Base-by-base conservation (phyloP, 176 grass and related monocot genomes). In the Thalia dealbata region DNA sequence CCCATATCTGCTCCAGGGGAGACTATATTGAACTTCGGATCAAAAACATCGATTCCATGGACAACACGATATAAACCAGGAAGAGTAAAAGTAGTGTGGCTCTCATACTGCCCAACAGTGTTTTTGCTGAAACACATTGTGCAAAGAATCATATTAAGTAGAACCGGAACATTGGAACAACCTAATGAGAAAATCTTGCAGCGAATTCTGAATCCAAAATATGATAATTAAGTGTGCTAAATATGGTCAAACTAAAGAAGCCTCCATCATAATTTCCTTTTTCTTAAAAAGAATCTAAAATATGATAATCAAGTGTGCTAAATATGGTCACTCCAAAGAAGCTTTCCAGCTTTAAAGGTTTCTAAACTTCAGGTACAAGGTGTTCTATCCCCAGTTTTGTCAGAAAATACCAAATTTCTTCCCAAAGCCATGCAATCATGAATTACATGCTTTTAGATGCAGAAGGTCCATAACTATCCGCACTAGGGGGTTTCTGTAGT, bases 1-100 rank as follows among this genome's bases (percentile, higher is more conserved):
- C 81, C 78, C 90, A 91, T 84, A 77, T 99, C 95, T 48, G 95
- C 95, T 81, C 95, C 90, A 58, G 95, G 90, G 70, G 95, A 99
- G 21, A 83, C 90, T 64, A 96, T 99, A 80, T 93, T 99, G 85
- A 99, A 99, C 81, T 99, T 99, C 43, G 95, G 90, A 80, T 99
- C 95, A 66, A 99, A 99, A 84, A 93, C 90, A 83, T 99, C 95
- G 46, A 99, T 87, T 59, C 95, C 95, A 54, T 99, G 95, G 15
- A 93, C 95, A 70, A 99, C 79, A 12, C 90, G 89, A 77, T 93
- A 99, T 58, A 91, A 79, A 62, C 85, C 85, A 41, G 90, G 95
- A 79, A 93, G 86, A 23, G 87, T 99, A 83, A 93, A 99, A 50
- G 90, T 83, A 15, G 79, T 87, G 58, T 99, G 95, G 75, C 90